phyloP scores from a whole-genome alignment of 306 rosid genomes.

The Castanea crenata region DNA sequence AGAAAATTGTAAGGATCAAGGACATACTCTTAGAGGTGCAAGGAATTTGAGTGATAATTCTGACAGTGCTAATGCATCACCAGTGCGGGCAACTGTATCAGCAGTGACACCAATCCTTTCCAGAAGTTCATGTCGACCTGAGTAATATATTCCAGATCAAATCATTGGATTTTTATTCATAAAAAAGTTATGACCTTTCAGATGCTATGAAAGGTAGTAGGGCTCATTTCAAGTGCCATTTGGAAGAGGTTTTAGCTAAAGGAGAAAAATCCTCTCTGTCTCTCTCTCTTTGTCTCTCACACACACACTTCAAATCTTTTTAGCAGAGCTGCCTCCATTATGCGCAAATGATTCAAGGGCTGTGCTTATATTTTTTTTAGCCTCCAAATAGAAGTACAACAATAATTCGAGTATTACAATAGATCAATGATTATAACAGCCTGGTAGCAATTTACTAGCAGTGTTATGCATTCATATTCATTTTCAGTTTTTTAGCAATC shows the following conservation, averaged over 20 bases:
- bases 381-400: background rate
- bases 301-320: background rate
- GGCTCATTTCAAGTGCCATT: background rate
- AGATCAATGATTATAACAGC: background rate
- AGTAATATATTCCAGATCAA: slow-evolving; percentile 25
- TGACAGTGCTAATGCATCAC: slow-evolving; percentile 71
- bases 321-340: background rate
- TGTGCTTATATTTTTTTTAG: background rate
- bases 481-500: background rate
- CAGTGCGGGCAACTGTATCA: slow-evolving; percentile 65
- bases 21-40: slow-evolving; percentile 78
- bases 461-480: background rate
- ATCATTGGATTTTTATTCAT: slow-evolving; percentile 10
- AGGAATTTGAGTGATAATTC: slow-evolving; percentile 75
- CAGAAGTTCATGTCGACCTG: slow-evolving; percentile 79
- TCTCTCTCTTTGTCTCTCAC: background rate
- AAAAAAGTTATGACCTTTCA: background rate
- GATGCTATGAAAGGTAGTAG: background rate
- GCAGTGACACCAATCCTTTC: slow-evolving; percentile 55
- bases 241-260: too few relatives aligned
- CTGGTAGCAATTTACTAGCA: background rate
- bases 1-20: background rate
- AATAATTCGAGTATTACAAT: background rate
- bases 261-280: too few relatives aligned
- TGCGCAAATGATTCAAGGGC: background rate